Percentiles rank a stretch among this genome's conserved stretches.
Conservation (phyloP, 192 early-diverging fungal species). For the Backusella parvicylindrica region DNA sequence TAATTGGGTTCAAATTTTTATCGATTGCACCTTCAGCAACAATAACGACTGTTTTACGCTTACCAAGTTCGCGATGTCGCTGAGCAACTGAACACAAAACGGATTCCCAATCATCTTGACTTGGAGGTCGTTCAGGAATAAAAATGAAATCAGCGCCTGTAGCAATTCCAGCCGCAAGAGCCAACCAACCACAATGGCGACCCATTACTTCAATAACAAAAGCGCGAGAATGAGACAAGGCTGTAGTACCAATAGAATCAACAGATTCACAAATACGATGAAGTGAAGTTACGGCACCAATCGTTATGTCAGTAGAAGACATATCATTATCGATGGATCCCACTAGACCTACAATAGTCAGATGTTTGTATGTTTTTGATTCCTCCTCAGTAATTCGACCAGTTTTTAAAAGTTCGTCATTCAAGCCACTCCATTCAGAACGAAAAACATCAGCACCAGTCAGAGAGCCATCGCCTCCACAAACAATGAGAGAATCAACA, state of each 20-base stretch:
- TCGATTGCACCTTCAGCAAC: slow-evolving; percentile 96
- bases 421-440: slow-evolving; percentile 84
- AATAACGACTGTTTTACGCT: slow-evolving; percentile 88
- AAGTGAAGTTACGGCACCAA: slow-evolving; percentile 90
- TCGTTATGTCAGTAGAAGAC: slow-evolving; percentile 90
- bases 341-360: slow-evolving; percentile 95
- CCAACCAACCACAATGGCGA: slow-evolving; percentile 95
- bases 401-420: slow-evolving; percentile 65
- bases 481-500: slow-evolving; percentile 93
- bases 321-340: slow-evolving; percentile 97
- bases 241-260: slow-evolving; percentile 89
- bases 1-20: slow-evolving; percentile 81
- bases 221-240: slow-evolving; percentile 90
- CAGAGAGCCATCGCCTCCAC: slow-evolving; percentile 95
- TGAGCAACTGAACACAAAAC: slow-evolving; percentile 75
- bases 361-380: slow-evolving; percentile 54
- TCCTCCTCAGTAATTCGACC: slow-evolving; percentile 53
- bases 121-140: slow-evolving; percentile 90
- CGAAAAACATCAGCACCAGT: slow-evolving; percentile 92
- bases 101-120: slow-evolving; percentile 80
- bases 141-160: slow-evolving; percentile 95
- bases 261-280: slow-evolving; percentile 95
- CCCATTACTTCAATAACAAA: slow-evolving; percentile 99
- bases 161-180: slow-evolving; percentile 77
- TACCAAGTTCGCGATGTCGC: slow-evolving; percentile 73